Base-by-base conservation (phyloP, 2,329 filamentous ascomycete genomes). In the Xylariaceae sp. region DNA sequence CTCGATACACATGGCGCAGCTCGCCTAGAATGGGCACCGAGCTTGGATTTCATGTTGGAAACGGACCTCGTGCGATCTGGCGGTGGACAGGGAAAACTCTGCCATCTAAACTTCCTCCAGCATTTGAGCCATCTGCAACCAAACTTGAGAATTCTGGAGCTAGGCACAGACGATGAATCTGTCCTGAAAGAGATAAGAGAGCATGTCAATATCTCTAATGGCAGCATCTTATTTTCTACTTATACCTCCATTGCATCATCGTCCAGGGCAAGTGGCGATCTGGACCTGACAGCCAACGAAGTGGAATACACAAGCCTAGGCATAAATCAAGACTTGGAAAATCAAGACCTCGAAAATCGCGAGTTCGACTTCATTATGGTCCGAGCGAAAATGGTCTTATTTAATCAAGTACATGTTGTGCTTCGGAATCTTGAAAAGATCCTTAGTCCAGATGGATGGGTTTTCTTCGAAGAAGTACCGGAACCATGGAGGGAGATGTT, bases 1-100 rank as follows among this genome's bases (percentile, higher is more conserved):
- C 41, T 22, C 10, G 33, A 43, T n/a, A 43, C 41, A 6, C 41
- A 37, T 29, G 22, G 17, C 21, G 34, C 41, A 19, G 41, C 41
- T 21, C 33, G 41, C 5, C 20, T 43, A n/a, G 33, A 43, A 43
- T 43, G 41, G 41, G 22, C 11, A 12, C 33, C 41, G 6, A 37
- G 41, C 23, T 14, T 43, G 5, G 41, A 43, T 22, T 37, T 22
- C 17, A 14, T 43, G 11, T 32, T 35, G 36, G 22, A 35, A 19
- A 22, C 25, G 29, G 40, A 29, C 16, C 16, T 36, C 1, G 25
- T 36, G 16, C 17, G 20, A 20, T 12, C 22, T 7, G 22, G 22
- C 22, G 29, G 27, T n/a, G 10, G 20, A 23, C 32, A 29, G 14
- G 20, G 29, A 23, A 29, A 22, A 22, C 22, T 16, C 7, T 17